Conservation (phyloP, 2,329 filamentous ascomycete genomes). For the Xylaria digitata region DNA sequence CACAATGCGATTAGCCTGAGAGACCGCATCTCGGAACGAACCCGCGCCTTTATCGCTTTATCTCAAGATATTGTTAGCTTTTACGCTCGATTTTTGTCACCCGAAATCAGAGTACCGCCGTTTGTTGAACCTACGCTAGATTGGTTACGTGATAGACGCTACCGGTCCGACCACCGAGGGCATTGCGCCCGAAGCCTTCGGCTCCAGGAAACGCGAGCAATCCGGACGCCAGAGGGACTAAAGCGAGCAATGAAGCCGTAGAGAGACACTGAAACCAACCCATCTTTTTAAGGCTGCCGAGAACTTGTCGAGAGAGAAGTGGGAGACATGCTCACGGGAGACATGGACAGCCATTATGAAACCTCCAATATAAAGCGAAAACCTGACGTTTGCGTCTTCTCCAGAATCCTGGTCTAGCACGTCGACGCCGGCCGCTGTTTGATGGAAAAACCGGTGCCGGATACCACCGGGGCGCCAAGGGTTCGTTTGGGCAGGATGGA, state of each 20-base stretch:
- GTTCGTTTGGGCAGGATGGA: constrained; percentile 29
- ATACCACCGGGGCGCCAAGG: constrained; percentile 25
- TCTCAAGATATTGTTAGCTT: not conserved
- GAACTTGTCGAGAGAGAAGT: not conserved
- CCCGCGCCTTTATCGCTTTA: constrained; percentile 58
- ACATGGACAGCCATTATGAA: constrained; percentile 6
- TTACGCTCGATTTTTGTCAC: not conserved
- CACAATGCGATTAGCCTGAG: constrained; percentile 59
- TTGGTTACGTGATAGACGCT: constrained; percentile 62
- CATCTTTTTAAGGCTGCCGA: constrained; percentile 30
- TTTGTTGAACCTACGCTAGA: constrained; percentile 49
- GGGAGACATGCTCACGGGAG: not conserved
- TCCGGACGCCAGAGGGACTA: constrained; percentile 30
- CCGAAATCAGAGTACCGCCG: not conserved
- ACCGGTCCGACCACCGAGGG: constrained; percentile 59
- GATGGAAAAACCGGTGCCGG: constrained; percentile 32
- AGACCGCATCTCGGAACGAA: constrained; percentile 63
- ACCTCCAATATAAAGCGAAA: not conserved
- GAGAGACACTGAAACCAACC: constrained; percentile 33
- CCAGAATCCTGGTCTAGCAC: not conserved
- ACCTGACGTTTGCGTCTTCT: constrained; percentile 1
- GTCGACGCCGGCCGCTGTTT: constrained; percentile 26
- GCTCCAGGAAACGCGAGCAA: constrained; percentile 60
- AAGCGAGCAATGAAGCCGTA: constrained; percentile 27
- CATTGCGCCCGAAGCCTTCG: constrained; percentile 61